phyloP scores from a whole-genome alignment of 768 basidiomycete genomes.

The Candolleomyces aberdarensis region DNA sequence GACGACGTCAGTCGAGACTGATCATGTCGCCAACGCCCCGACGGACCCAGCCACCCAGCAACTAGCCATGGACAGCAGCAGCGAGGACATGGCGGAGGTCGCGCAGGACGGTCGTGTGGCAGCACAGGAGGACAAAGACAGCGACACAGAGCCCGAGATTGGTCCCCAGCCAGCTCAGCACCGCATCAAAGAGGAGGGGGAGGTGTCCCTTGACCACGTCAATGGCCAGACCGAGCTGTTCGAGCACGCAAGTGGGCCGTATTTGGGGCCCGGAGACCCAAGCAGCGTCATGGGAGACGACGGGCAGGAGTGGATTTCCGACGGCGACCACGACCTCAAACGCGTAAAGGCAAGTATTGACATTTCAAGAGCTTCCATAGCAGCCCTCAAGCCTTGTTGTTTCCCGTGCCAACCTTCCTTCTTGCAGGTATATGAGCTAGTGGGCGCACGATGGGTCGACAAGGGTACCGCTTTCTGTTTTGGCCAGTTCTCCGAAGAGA shows the following conservation, averaged over 20 bases:
- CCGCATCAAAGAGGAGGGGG: slow-evolving; percentile 33
- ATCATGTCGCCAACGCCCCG: neutral
- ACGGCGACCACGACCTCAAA: slow-evolving; percentile 72
- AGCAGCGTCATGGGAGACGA: slow-evolving; percentile 47
- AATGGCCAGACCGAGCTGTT: slow-evolving; percentile 44
- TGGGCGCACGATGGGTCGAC: slow-evolving; percentile 90
- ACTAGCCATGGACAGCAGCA: neutral
- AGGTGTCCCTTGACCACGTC: slow-evolving; percentile 30
- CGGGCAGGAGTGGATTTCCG: slow-evolving; percentile 56
- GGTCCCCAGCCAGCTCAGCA: slow-evolving; percentile 21
- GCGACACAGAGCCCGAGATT: slow-evolving; percentile 11
- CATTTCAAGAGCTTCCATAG: slow-evolving; percentile 18
- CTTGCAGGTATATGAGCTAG: slow-evolving; percentile 87
- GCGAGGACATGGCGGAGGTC: neutral
- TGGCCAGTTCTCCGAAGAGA: slow-evolving; percentile 78
- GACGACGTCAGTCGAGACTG: slow-evolving; percentile 8
- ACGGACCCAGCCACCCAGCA: neutral
- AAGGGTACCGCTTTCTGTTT: slow-evolving; percentile 96
- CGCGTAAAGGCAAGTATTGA: slow-evolving; percentile 72
- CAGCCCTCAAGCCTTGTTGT: neutral
- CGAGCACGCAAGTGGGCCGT: slow-evolving; percentile 39
- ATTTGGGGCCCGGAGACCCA: slow-evolving; percentile 22
- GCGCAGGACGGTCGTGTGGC: neutral
- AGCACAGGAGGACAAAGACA: slow-evolving; percentile 13
- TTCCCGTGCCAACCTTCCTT: neutral